Evolutionary conservation across 1,284 basidiomycete genomes (phyloP).

Genomic region (Rhodotorula mucilaginosa): DNA sequence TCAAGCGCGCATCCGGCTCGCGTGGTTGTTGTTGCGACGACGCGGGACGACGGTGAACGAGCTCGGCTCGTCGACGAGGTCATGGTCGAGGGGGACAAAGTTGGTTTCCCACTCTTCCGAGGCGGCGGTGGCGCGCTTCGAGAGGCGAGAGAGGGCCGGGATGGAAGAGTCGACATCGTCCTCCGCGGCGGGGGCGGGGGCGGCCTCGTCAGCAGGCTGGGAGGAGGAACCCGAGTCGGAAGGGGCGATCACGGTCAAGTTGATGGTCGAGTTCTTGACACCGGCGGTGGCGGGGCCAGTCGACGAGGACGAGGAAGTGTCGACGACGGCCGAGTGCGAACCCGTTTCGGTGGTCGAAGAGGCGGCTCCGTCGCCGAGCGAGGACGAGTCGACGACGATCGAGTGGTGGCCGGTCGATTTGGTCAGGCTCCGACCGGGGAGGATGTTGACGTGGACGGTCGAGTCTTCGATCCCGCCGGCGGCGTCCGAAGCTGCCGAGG

Average conservation of each 20-base stretch:
- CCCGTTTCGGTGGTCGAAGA: conserved; percentile 24
- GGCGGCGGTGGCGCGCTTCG: conserved; percentile 10
- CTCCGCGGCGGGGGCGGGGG: neutral
- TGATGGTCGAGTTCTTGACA: conserved; percentile 38
- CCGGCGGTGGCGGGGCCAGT: conserved; percentile 22
- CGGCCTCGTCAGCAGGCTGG: neutral
- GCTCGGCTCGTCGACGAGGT: neutral
- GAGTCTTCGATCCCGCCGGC: conserved; percentile 31
- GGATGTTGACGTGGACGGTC: conserved; percentile 40
- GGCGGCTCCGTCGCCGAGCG: too few species aligned
- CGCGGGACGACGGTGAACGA: neutral
- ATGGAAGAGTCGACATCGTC: conserved; percentile 18
- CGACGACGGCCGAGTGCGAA: conserved; percentile 36
- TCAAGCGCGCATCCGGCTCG: conserved; percentile 7
- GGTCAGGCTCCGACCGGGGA: conserved; percentile 25
- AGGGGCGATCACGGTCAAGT: conserved; percentile 36
- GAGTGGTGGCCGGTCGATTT: conserved; percentile 37
- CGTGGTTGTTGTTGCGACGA: conserved; percentile 7
- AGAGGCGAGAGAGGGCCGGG: conserved; percentile 25
- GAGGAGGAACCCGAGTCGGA: neutral
- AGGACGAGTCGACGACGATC: conserved; percentile 38
- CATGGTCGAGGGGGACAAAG: conserved; percentile 6
- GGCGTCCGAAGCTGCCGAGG: neutral
- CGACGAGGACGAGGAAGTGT: conserved; percentile 16
- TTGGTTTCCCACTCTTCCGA: conserved; percentile 12